These are phyloP conservation scores for Zoysia pacifica DNA, from an alignment of 176 grass and related monocot genomes.

Conservation along the genomic window DNA sequence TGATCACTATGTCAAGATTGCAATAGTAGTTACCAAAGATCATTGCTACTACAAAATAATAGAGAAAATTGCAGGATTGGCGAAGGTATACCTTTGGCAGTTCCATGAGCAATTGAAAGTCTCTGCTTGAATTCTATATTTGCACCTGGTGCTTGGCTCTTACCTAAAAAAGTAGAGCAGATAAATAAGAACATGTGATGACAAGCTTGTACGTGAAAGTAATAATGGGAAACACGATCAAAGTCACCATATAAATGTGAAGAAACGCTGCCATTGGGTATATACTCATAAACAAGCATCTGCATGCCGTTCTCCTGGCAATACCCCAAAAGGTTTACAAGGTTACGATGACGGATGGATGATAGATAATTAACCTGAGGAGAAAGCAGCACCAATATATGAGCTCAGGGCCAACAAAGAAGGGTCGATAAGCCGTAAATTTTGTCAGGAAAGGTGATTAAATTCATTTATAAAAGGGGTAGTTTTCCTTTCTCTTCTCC, in stretches of 20 bases:
- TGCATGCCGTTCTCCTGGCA: constrained; percentile 80
- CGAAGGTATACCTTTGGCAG: constrained; percentile 75
- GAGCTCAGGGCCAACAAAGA: constrained; percentile 19
- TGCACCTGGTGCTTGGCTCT: constrained; percentile 39
- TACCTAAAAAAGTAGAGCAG: constrained; percentile 39
- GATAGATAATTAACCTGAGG: constrained; percentile 66
- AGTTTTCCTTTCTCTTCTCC: constrained; percentile 7
- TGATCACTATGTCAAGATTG: constrained; percentile 14
- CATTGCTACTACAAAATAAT: constrained; percentile 2
- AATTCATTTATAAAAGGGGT: not conserved
- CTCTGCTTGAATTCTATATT: constrained; percentile 95
- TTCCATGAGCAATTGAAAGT: constrained; percentile 89
- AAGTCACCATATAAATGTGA: constrained; percentile 85
- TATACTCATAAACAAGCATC: constrained; percentile 95
- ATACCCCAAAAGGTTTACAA: constrained; percentile 91
- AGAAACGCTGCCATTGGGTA: constrained; percentile 84
- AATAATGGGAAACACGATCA: constrained; percentile 6
- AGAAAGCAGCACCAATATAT: constrained; percentile 24
- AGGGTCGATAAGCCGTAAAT: not conserved
- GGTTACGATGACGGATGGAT: constrained; percentile 72
- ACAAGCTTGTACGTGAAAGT: not conserved
- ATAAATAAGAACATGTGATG: constrained; percentile 18
- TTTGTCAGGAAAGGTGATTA: not conserved
- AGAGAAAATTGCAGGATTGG: not conserved
- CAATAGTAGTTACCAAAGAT: not conserved